These are phyloP conservation scores for Fusarium sp. DNA, from an alignment of 2,329 filamentous ascomycete species.

Conservation along the genomic window DNA sequence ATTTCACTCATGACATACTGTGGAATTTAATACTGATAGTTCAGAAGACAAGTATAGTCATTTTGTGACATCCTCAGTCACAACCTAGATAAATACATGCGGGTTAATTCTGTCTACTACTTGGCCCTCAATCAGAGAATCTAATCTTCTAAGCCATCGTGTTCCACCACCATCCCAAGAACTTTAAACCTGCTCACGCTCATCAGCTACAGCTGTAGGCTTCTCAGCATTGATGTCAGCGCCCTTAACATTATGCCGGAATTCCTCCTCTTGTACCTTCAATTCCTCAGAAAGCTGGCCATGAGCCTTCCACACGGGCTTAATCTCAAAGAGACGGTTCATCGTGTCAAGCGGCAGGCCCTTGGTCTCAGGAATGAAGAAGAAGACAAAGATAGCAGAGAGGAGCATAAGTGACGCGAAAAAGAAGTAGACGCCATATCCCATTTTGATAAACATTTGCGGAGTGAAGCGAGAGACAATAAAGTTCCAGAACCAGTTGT, in stretches of 20 bases:
- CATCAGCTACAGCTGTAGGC: neutral
- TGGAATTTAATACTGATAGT: too few relatives aligned
- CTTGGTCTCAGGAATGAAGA: conserved; percentile 74
- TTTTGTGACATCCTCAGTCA: too few relatives aligned
- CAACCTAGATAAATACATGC: too few relatives aligned
- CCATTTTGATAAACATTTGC: conserved; percentile 69
- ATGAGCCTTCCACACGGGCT: conserved; percentile 59
- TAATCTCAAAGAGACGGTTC: conserved; percentile 68
- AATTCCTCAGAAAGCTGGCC: conserved; percentile 57
- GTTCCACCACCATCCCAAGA: too few relatives aligned
- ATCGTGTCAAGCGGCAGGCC: conserved; percentile 72
- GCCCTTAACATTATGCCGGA: conserved; percentile 44
- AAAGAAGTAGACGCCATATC: conserved; percentile 75
- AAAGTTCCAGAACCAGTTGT: conserved; percentile 81
- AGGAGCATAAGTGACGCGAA: conserved; percentile 72
- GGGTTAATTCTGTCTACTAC: too few relatives aligned
- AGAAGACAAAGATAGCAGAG: conserved; percentile 69
- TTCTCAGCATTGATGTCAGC: conserved; percentile 43
- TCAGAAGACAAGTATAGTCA: too few relatives aligned
- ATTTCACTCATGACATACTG: too few relatives aligned
- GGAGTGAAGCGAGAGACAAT: conserved; percentile 75
- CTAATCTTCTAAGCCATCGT: too few relatives aligned
- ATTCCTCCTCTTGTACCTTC: conserved; percentile 47
- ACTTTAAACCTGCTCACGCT: neutral
- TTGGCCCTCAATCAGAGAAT: too few relatives aligned